These are phyloP conservation scores for Xylaria sp. DNA, from an alignment of 2,329 filamentous ascomycete genomes.

Conservation along the genomic window DNA sequence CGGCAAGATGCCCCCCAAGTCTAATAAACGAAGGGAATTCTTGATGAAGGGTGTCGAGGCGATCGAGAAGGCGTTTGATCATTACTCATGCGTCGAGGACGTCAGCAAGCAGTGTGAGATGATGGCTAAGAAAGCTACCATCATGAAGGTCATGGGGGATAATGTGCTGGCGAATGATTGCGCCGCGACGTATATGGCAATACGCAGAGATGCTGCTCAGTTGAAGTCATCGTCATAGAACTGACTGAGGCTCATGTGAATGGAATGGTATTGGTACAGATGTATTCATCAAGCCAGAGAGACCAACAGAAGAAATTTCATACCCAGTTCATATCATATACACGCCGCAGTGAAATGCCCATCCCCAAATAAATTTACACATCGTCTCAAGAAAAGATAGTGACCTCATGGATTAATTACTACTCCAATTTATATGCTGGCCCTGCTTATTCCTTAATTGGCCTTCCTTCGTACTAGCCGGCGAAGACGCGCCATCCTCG, in stretches of 20 bases:
- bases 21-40: slow-evolving; percentile 48
- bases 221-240: slow-evolving; percentile 19
- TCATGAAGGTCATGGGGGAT: slow-evolving; percentile 67
- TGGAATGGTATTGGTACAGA: slow-evolving; percentile 1
- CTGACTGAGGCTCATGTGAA: neutral
- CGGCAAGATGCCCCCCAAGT: slow-evolving; percentile 43
- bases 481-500: slow-evolving; percentile 19
- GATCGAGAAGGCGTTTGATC: slow-evolving; percentile 57
- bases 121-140: slow-evolving; percentile 74
- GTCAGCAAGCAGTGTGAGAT: slow-evolving; percentile 68
- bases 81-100: slow-evolving; percentile 64
- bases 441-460: slow-evolving; percentile 40
- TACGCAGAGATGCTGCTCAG: slow-evolving; percentile 42
- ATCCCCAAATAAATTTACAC: slow-evolving; percentile 5
- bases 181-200: slow-evolving; percentile 58
- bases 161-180: slow-evolving; percentile 58
- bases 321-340: slow-evolving; percentile 15
- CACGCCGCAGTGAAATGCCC: slow-evolving; percentile 1
- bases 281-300: slow-evolving; percentile 1
- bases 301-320: slow-evolving; percentile 5
- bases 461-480: slow-evolving; percentile 25
- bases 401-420: slow-evolving; percentile 20
- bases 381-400: neutral
- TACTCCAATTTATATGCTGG: slow-evolving; percentile 39
- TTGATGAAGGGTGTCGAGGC: slow-evolving; percentile 55